These are phyloP conservation scores for Pichia norvegensis DNA, from an alignment of 1,139 yeast genomes.

Conservation along the genomic window DNA sequence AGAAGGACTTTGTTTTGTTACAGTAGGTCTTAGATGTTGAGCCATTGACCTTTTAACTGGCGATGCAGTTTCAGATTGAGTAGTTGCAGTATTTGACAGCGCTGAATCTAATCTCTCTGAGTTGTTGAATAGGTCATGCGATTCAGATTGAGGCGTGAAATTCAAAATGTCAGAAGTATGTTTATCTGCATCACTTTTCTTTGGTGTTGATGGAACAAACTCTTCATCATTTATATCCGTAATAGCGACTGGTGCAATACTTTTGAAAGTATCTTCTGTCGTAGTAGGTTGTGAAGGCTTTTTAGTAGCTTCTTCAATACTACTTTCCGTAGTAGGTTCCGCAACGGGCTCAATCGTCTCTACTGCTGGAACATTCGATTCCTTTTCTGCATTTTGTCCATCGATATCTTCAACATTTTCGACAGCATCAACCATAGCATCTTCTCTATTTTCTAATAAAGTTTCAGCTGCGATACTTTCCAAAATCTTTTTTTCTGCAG, in stretches of 20 bases:
- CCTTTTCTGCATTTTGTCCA: background rate
- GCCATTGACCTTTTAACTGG: conserved; percentile 23
- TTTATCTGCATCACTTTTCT: background rate
- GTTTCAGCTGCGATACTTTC: conserved; percentile 7
- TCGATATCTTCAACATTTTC: background rate
- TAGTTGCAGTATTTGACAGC: background rate
- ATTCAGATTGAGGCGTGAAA: background rate
- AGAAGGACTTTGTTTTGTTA: background rate
- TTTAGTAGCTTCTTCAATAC: background rate
- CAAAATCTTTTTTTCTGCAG: conserved; percentile 23
- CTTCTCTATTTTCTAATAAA: conserved; percentile 15
- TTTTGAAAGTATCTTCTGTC: background rate
- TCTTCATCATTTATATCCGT: background rate
- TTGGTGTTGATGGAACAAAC: background rate
- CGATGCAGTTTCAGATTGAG: conserved; percentile 2
- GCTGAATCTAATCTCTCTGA: background rate
- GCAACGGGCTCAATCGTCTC: background rate
- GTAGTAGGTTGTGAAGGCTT: background rate
- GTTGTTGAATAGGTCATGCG: background rate
- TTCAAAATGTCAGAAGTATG: background rate
- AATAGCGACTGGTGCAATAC: background rate
- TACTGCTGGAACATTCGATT: background rate
- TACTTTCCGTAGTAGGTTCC: too few species aligned
- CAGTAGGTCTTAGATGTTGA: conserved; percentile 25
- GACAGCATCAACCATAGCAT: background rate